phyloP scores from a whole-genome alignment of 2,329 filamentous ascomycete species.

The Trichoderma koningii region DNA sequence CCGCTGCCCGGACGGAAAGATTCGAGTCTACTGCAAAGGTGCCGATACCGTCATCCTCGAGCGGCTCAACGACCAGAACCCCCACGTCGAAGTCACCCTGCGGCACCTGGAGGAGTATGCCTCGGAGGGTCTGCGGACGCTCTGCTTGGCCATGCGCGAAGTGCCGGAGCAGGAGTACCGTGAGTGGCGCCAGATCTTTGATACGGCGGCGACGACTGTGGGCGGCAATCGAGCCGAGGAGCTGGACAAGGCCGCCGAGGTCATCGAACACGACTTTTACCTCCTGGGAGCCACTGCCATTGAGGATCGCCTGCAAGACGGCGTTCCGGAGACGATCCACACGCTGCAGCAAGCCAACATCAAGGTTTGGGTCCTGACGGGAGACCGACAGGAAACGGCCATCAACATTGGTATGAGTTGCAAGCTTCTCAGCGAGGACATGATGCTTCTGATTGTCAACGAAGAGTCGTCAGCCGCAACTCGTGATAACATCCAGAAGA shows the following conservation, averaged over 20 bases:
- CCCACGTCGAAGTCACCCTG: slow-evolving; percentile 84
- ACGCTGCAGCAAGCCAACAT: slow-evolving; percentile 95
- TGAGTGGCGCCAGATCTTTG: slow-evolving; percentile 84
- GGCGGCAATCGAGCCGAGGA: slow-evolving; percentile 91
- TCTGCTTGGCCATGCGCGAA: slow-evolving; percentile 94
- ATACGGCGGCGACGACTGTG: slow-evolving; percentile 85
- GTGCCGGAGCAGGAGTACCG: slow-evolving; percentile 85
- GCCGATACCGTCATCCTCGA: slow-evolving; percentile 98
- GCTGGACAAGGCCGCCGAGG: slow-evolving; percentile 92
- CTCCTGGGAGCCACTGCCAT: slow-evolving; percentile 95
- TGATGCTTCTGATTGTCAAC: slow-evolving; percentile 96
- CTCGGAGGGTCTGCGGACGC: slow-evolving; percentile 88
- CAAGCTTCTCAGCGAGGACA: slow-evolving; percentile 96
- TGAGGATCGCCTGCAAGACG: slow-evolving; percentile 94
- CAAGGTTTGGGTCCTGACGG: slow-evolving; percentile 98
- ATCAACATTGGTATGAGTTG: slow-evolving; percentile 99
- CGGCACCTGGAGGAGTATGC: slow-evolving; percentile 98
- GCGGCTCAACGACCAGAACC: slow-evolving; percentile 78
- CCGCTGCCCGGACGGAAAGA: slow-evolving; percentile 92
- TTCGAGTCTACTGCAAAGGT: slow-evolving; percentile 92
- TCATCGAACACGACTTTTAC: slow-evolving; percentile 90
- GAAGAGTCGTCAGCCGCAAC: slow-evolving; percentile 80
- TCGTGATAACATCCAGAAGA: slow-evolving; percentile 87
- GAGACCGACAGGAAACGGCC: slow-evolving; percentile 95
- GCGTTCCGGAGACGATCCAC: slow-evolving; percentile 96